Evolutionary conservation across 768 basidiomycete genomes (phyloP), one percentile per base, ranked within the genome.

Genomic region (Mycena filopes): DNA sequence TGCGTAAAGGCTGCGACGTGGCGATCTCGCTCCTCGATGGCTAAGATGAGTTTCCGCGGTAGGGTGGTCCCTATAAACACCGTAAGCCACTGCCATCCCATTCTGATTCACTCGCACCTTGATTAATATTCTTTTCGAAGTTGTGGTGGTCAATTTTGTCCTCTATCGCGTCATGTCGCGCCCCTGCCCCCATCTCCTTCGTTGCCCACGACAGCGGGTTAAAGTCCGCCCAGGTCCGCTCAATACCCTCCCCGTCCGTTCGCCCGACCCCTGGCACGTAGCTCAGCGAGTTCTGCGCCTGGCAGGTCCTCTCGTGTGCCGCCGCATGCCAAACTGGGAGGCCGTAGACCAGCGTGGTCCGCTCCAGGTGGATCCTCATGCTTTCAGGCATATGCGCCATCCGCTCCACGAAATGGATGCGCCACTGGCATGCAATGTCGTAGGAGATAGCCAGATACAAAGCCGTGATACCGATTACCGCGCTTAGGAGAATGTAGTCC

Each of bases 101-200:
- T n/a, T 2, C 18, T 10, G 42, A 9, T 3, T 20, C 9, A 43
- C 42, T 10, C 45, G n/a, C 26, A 31, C 28, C 47, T 48, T 26
- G 47, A 28, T 31, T 26, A 15, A 26, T 48, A 28, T 48, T 48
- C 47, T 28, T 48, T 36, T 65, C 59, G 36, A 48, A 68, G 21
- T 66, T 69, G 2, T 47, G 66, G n/a, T 71, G 60, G 29, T 79
- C 76, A 8, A 60, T 23, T 36, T 60, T 60, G 25, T 72, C 53
- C 43, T 81, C 75, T 1, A 82, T 29, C 0, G 74, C 71, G 28
- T 78, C 76, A 5, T 70, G 55, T 0, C 73, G 64, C 1, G 65
- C 56, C 0, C 76, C 75, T 0, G 71, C 69, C 0, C 74, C 73
- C 78, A 77, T 80, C 25, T 81, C 77, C 18, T 72, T 71, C 0